Conservation (phyloP, 805 yeast species). For the Blastobotrys peoriensis region DNA sequence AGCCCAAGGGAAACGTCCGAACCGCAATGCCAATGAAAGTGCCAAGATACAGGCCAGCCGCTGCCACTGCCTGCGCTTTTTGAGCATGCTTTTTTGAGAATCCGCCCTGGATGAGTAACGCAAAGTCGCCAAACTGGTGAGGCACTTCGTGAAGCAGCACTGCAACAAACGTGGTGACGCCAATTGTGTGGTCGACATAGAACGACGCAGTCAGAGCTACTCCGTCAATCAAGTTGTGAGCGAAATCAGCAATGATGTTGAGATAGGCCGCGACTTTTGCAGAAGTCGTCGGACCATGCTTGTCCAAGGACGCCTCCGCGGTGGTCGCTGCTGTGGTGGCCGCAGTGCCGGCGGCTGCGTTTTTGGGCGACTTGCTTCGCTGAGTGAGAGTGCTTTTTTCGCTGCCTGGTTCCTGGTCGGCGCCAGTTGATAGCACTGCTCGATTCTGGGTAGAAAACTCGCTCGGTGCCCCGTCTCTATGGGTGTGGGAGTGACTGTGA, state of each 20-base stretch:
- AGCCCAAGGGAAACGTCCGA: conserved; percentile 31
- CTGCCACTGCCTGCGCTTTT: conserved; percentile 60
- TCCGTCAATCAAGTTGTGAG: conserved; percentile 76
- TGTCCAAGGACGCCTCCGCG: conserved; percentile 1
- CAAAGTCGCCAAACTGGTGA: conserved; percentile 78
- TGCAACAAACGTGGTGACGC: conserved; percentile 64
- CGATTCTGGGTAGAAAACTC: conserved; percentile 6
- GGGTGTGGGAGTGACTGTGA: conserved; percentile 34
- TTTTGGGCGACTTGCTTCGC: too few species aligned
- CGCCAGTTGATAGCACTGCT: conserved; percentile 3
- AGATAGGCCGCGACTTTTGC: conserved; percentile 51
- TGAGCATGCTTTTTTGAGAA: conserved; percentile 60
- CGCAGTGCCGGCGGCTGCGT: not conserved
- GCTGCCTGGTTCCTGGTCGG: not conserved
- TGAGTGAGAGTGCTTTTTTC: not conserved
- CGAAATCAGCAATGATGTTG: conserved; percentile 62
- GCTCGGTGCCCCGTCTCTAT: conserved; percentile 15
- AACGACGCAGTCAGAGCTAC: conserved; percentile 68
- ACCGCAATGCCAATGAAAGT: conserved; percentile 57
- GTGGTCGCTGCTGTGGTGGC: too few species aligned
- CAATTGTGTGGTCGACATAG: conserved; percentile 51
- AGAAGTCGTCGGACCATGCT: conserved; percentile 20
- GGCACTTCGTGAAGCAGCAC: conserved; percentile 75
- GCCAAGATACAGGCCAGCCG: conserved; percentile 60
- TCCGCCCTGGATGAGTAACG: conserved; percentile 63